phyloP scores from a whole-genome alignment of 257 asterid genomes.

The Forsythia viridissima region DNA sequence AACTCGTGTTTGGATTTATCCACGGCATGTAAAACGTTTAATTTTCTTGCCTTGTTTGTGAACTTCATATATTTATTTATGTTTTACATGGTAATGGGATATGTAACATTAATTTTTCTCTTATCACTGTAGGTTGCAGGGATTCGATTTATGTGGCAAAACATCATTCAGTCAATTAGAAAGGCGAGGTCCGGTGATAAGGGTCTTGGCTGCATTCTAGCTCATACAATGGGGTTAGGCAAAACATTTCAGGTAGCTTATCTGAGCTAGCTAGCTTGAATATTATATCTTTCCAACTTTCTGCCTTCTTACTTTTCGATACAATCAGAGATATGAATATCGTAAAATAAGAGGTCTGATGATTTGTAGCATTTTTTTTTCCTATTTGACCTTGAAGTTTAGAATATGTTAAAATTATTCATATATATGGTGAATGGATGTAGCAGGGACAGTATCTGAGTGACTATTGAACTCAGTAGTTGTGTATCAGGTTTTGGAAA shows the following conservation, averaged over 20 bases:
- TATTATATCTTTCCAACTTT: slow-evolving; percentile 9
- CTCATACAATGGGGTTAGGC: slow-evolving; percentile 99
- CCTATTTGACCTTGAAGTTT: slow-evolving; percentile 7
- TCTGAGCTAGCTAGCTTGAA: slow-evolving; percentile 28
- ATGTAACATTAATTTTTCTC: slow-evolving; percentile 20
- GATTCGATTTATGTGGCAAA: slow-evolving; percentile 96
- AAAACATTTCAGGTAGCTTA: slow-evolving; percentile 90
- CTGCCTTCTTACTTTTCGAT: slow-evolving; percentile 3
- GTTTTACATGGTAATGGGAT: slow-evolving; percentile 9
- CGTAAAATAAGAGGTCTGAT: slow-evolving; percentile 15
- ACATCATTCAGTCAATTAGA: slow-evolving; percentile 76
- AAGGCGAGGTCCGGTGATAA: slow-evolving; percentile 87
- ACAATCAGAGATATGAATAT: slow-evolving; percentile 11
- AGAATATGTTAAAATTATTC: neutral
- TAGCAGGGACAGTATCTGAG: neutral
- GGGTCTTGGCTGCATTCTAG: slow-evolving; percentile 98
- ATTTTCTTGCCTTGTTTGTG: slow-evolving; percentile 17
- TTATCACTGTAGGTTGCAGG: slow-evolving; percentile 69
- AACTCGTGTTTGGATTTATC: neutral
- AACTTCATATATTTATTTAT: slow-evolving; percentile 9
- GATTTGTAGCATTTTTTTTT: slow-evolving; percentile 12
- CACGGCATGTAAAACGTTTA: slow-evolving; percentile 6
- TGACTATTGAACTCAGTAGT: neutral
- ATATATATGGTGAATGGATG: slow-evolving; percentile 11
- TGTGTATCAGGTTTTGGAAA: neutral